Conservation (phyloP, 352 stramenopile species). For the Pythium insidiosum region DNA sequence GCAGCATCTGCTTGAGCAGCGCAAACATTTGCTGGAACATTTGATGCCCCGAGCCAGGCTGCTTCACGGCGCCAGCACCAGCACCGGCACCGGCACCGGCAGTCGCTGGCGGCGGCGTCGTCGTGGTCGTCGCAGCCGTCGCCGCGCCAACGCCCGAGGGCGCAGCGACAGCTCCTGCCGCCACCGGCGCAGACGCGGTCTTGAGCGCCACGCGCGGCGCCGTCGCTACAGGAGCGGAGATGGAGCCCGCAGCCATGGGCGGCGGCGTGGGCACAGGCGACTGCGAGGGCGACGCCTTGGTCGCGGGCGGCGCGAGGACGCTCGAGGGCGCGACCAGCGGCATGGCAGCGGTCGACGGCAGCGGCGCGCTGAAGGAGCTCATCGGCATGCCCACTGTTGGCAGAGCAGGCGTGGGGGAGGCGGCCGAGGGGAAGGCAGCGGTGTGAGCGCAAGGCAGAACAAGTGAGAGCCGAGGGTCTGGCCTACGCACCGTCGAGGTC, state of each 20-base stretch:
- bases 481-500: conserved; percentile 49
- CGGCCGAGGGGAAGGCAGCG: too few species aligned
- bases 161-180: too few species aligned
- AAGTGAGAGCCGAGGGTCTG: too few species aligned
- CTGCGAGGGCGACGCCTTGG: conserved; percentile 2
- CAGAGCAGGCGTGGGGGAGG: too few species aligned
- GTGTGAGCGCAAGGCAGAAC: not conserved
- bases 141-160: too few species aligned
- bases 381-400: conserved; percentile 16
- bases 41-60: conserved; percentile 61
- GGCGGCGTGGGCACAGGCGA: too few species aligned
- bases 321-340: conserved; percentile 4
- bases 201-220: too few species aligned
- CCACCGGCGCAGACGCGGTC: too few species aligned
- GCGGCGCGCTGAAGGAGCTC: conserved; percentile 20
- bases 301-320: conserved; percentile 3
- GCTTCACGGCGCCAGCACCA: conserved; percentile 18
- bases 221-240: conserved; percentile 7
- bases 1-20: conserved; percentile 75
- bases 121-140: conserved; percentile 1
- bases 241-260: conserved; percentile 7
- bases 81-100: not conserved
- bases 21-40: conserved; percentile 87
- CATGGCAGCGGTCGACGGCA: conserved; percentile 3
- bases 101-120: conserved; percentile 1